These are phyloP conservation scores for Pseudozyma hubeiensis DNA, from an alignment of 1,284 basidiomycete genomes.

Conservation along the genomic window DNA sequence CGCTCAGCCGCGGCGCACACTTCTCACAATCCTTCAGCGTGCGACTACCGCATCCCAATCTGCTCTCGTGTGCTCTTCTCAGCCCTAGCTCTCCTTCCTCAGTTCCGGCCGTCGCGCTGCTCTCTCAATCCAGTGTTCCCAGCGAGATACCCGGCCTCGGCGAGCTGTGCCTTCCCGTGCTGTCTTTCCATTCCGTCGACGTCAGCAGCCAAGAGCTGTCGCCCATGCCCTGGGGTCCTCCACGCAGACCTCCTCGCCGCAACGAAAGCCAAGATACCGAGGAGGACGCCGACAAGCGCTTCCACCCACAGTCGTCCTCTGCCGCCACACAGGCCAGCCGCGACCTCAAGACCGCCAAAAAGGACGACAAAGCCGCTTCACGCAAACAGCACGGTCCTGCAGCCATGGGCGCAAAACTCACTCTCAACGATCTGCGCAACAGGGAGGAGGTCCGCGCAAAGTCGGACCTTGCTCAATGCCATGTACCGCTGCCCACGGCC, in stretches of 20 bases:
- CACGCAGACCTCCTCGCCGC: constrained; percentile 38
- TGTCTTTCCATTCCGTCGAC: constrained; percentile 63
- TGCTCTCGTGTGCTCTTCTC: constrained; percentile 51
- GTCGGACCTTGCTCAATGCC: constrained; percentile 49
- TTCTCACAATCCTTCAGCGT: constrained; percentile 31
- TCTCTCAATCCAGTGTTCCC: constrained; percentile 58
- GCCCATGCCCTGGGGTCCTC: constrained; percentile 57
- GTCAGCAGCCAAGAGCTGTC: constrained; percentile 41
- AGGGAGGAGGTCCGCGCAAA: constrained; percentile 53
- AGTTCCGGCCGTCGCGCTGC: constrained; percentile 50
- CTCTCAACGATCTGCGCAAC: constrained; percentile 27
- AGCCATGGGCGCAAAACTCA: constrained; percentile 43
- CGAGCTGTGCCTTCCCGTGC: constrained; percentile 60
- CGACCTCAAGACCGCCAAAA: constrained; percentile 17
- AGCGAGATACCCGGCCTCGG: constrained; percentile 58
- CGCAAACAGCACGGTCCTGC: constrained; percentile 54
- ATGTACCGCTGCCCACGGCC: constrained; percentile 59
- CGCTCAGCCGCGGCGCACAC: constrained; percentile 2
- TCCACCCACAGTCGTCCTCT: constrained; percentile 21
- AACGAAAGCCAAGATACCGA: constrained; percentile 12
- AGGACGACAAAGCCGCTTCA: constrained; percentile 20
- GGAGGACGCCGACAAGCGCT: constrained; percentile 15
- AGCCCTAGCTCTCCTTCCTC: constrained; percentile 12
- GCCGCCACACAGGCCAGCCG: constrained; percentile 28
- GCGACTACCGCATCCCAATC: constrained; percentile 60